phyloP scores from a whole-genome alignment of 768 basidiomycete species.

The Leccinum sublutescens region DNA sequence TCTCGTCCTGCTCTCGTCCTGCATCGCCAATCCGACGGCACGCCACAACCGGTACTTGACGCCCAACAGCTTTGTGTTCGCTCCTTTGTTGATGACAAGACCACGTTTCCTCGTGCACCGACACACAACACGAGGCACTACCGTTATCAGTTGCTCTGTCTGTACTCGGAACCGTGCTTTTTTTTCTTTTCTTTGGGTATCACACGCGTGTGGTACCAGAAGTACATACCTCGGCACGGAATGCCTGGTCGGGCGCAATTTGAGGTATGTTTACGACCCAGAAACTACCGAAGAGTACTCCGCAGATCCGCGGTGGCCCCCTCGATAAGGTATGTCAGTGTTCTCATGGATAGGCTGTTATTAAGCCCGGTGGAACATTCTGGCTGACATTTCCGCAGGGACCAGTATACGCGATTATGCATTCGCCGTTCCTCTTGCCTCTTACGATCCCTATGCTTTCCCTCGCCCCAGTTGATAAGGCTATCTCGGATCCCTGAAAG shows the following conservation, averaged over 20 bases:
- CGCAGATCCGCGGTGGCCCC: conserved; percentile 31
- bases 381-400: conserved; percentile 19
- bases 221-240: conserved; percentile 16
- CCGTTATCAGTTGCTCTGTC: conserved; percentile 3
- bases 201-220: background rate
- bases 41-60: conserved; percentile 1
- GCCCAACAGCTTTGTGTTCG: background rate
- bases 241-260: conserved; percentile 2
- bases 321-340: conserved; percentile 21
- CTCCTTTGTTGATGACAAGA: background rate
- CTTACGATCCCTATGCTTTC: conserved; percentile 17
- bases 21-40: conserved; percentile 6
- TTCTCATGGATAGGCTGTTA: conserved; percentile 24
- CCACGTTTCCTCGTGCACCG: conserved; percentile 4
- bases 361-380: conserved; percentile 21
- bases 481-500: conserved; percentile 28
- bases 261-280: conserved; percentile 3
- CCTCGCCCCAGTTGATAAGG: conserved; percentile 23
- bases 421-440: conserved; percentile 30
- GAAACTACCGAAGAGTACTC: conserved; percentile 4
- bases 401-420: conserved; percentile 15
- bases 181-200: background rate
- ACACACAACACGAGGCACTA: conserved; percentile 8
- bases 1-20: conserved; percentile 17
- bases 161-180: conserved; percentile 13